A percentile compares a stretch with the other conserved stretches of the same genome.
These are phyloP conservation scores for Misopates orontium DNA, from an alignment of 257 asterid species.

Conservation along the genomic window DNA sequence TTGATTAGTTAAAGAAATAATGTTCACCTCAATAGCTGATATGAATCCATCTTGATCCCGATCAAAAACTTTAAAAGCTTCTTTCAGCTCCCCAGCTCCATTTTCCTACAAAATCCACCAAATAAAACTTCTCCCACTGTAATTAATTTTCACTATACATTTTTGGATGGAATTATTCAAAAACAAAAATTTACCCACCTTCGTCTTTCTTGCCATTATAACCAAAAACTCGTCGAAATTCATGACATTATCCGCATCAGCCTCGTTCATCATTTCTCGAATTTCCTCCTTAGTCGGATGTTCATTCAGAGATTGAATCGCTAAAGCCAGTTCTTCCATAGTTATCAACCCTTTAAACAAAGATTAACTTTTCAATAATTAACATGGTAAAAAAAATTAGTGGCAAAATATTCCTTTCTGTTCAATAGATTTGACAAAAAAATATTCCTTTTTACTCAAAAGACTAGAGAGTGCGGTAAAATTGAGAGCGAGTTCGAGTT, in stretches of 20 bases:
- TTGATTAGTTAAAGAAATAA: too few relatives aligned
- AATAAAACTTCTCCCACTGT: background rate
- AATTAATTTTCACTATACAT: background rate
- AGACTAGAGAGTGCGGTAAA: too few relatives aligned
- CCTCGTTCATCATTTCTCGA: slow-evolving; percentile 64
- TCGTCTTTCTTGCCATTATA: slow-evolving; percentile 64
- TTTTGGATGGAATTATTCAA: background rate
- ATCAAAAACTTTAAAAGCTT: slow-evolving; percentile 83
- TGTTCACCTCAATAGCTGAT: slow-evolving; percentile 63
- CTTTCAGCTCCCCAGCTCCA: slow-evolving; percentile 66
- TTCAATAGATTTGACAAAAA: too few relatives aligned
- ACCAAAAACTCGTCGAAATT: slow-evolving; percentile 65
- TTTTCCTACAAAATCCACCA: slow-evolving; percentile 43
- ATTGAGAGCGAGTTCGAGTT: too few relatives aligned
- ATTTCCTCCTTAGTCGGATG: slow-evolving; percentile 71
- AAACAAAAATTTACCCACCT: slow-evolving; percentile 32
- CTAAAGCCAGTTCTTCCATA: slow-evolving; percentile 57
- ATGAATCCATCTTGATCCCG: slow-evolving; percentile 88
- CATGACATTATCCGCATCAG: slow-evolving; percentile 54
- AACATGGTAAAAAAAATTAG: too few relatives aligned
- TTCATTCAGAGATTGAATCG: slow-evolving; percentile 58
- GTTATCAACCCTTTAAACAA: slow-evolving; percentile 55
- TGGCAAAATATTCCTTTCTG: too few relatives aligned
- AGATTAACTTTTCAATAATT: background rate
- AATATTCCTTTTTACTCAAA: too few relatives aligned